Evolutionary conservation across 345 rosid genomes (phyloP).

Genomic region (Brassica incana): DNA sequence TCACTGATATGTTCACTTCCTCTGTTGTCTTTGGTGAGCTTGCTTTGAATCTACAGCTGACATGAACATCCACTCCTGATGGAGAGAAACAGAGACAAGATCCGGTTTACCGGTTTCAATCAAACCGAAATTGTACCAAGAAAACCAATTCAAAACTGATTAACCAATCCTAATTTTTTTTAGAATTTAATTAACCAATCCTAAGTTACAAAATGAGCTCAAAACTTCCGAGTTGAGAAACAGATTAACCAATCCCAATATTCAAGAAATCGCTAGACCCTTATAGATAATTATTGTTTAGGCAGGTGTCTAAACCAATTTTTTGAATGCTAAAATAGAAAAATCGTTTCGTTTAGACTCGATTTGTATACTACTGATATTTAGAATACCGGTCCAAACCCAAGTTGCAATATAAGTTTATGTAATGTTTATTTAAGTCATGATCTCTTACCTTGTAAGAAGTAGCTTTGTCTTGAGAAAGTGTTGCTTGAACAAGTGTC

Average conservation of each 20-base stretch:
- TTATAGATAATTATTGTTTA: no score
- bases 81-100: background rate
- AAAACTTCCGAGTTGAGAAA: no score
- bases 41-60: conserved; percentile 71
- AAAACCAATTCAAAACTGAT: background rate
- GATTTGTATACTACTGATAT: no score
- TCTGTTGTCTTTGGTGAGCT: conserved; percentile 66
- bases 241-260: no score
- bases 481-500: conserved; percentile 62
- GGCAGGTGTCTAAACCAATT: no score
- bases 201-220: no score
- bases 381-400: background rate
- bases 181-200: background rate
- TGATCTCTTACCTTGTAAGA: conserved; percentile 68
- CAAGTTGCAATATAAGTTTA: background rate
- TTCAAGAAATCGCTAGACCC: no score
- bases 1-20: conserved; percentile 65
- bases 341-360: no score
- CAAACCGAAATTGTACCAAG: background rate
- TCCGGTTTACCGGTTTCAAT: background rate
- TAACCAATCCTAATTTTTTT: background rate
- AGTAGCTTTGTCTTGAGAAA: conserved; percentile 79
- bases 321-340: no score
- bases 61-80: conserved; percentile 68
- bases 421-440: background rate